Percentiles rank a stretch among this genome's conserved stretches.
These are phyloP conservation scores for Wallacemonas sp. DNA, from an alignment of 208 protist species.

Conservation along the genomic window DNA sequence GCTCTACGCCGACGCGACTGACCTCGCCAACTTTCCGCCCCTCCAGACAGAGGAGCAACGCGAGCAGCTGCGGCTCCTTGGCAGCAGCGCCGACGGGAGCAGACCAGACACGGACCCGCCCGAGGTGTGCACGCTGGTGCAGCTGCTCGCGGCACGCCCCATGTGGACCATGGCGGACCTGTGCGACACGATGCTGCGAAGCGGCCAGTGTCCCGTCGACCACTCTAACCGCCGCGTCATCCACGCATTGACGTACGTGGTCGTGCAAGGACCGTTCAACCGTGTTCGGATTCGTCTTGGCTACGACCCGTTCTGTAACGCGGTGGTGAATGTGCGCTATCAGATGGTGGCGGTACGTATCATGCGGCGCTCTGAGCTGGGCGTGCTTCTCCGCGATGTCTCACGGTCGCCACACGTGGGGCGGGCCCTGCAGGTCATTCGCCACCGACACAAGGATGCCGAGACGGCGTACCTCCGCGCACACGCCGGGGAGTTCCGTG, in stretches of 20 bases:
- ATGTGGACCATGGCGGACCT: conserved; percentile 60
- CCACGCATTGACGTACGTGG: conserved; percentile 62
- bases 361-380: conserved; percentile 52
- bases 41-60: background rate
- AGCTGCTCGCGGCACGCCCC: conserved; percentile 56
- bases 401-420: conserved; percentile 53
- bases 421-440: conserved; percentile 35
- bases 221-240: conserved; percentile 69
- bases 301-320: conserved; percentile 67
- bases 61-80: conserved; percentile 7
- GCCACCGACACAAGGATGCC: conserved; percentile 13
- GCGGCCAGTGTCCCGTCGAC: conserved; percentile 58
- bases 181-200: conserved; percentile 49
- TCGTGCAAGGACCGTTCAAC: conserved; percentile 75
- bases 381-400: conserved; percentile 62
- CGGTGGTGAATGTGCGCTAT: conserved; percentile 25
- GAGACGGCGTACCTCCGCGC: conserved; percentile 14
- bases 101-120: conserved; percentile 27
- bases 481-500: conserved; percentile 13
- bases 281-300: conserved; percentile 71
- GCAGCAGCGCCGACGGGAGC: conserved; percentile 22
- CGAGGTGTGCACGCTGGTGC: conserved; percentile 43
- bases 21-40: background rate
- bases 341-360: conserved; percentile 56
- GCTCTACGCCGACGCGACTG: conserved; percentile 1